Evolutionary conservation across 208 protist genomes (phyloP), one percentile per base, ranked within the genome.

Genomic region (Trypanosoma theileri): DNA sequence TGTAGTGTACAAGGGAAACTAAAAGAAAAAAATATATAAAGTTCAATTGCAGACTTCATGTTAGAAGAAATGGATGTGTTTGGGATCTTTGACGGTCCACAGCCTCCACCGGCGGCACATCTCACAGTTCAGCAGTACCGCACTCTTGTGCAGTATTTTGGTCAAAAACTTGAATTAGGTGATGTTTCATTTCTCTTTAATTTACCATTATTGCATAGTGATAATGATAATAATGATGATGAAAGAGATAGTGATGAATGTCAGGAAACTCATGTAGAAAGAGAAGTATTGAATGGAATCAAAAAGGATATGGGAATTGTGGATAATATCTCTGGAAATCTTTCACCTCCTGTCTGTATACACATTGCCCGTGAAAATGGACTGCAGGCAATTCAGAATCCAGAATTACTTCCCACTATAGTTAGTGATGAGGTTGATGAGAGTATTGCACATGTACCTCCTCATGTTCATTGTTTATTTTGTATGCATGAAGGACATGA

Each of bases 301-400:
- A 35, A 35, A 35, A 35, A 35, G 28, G 28, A 35, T 35, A 35
- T 35, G 28, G 28, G 28, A 6, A 6, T 35, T 35, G 28, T 35
- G 4, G 28, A 35, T 6, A 35, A 35, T 35, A 8, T 35, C 1
- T 35, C 4, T 35, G 6, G 28, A 35, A 35, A 35, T 6, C 28
- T 35, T 6, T 35, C 28, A 35, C 69, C 44, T 54, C 69, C 58
- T n/a, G 53, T 83, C 11, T 89, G 84, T 73, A 75, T 64, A 9
- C 84, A 89, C 53, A 59, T 89, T n/a, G 21, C 59, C 1, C 84
- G 81, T 6, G 84, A 89, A 70, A 71, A 73, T 17, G 84, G 58
- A 40, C n/a, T 55, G 17, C 24, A 21, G 19, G 69, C 60, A 40
- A 62, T 69, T 12, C 12, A 26, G n/a, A 12, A 69, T 12, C 61